A percentile compares a stretch with the other conserved stretches of the same genome.
Conservation (phyloP, 2,329 filamentous ascomycete genomes). For the Tricladium varicosporioides region DNA sequence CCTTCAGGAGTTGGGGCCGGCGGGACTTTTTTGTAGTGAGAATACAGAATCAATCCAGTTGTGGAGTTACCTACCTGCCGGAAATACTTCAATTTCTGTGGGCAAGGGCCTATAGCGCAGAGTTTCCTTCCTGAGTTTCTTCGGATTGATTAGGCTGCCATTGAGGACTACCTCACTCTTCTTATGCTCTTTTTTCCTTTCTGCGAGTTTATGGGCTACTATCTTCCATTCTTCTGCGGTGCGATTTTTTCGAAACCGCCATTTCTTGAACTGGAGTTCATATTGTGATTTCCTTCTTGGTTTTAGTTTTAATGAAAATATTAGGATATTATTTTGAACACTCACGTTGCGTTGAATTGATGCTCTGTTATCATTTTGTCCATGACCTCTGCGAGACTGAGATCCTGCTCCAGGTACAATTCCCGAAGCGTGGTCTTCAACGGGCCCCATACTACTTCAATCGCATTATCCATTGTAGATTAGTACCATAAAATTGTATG, state of each 20-base stretch:
- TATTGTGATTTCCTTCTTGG: constrained; percentile 13
- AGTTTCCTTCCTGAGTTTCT: constrained; percentile 13
- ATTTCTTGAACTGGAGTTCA: constrained; percentile 13
- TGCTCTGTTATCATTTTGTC: constrained; percentile 8
- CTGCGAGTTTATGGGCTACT: constrained; percentile 1
- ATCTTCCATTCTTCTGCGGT: constrained; percentile 11
- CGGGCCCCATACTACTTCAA: constrained; percentile 2
- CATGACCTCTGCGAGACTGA: constrained; percentile 6
- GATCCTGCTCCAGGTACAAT: constrained; percentile 7
- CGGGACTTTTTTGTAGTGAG: constrained; percentile 3
- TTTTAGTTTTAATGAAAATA: not conserved
- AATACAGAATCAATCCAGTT: not conserved
- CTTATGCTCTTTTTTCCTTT: constrained; percentile 7
- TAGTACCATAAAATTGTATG: not conserved
- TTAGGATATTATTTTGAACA: not conserved
- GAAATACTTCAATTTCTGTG: not conserved
- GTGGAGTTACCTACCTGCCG: not conserved
- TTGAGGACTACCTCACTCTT: constrained; percentile 4
- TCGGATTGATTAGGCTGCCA: constrained; percentile 2
- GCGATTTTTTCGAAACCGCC: constrained; percentile 10
- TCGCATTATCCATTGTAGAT: constrained; percentile 2
- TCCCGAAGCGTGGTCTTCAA: constrained; percentile 5
- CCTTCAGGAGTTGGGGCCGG: constrained; percentile 2
- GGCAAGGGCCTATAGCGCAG: constrained; percentile 1
- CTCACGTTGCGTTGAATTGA: constrained; percentile 7